phyloP scores from a whole-genome alignment of 2,329 filamentous ascomycete genomes.

The Diaporthe citriasiana region DNA sequence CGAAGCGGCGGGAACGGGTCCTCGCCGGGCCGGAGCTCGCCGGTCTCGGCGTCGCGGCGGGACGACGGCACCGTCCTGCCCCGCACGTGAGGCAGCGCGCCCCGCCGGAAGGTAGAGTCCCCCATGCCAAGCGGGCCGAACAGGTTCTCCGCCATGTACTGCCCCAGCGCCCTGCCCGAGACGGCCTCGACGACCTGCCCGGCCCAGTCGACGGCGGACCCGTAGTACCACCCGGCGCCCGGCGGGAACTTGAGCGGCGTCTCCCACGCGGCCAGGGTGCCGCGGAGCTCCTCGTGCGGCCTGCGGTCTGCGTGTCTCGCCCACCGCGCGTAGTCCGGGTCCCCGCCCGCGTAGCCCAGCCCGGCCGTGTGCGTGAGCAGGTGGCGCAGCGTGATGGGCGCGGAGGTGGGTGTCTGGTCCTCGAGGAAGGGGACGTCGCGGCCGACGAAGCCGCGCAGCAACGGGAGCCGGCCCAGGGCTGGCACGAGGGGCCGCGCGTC shows the following conservation, averaged over 20 bases:
- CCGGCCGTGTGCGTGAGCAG: conserved; percentile 66
- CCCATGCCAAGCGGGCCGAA: conserved; percentile 54
- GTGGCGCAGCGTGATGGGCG: conserved; percentile 56
- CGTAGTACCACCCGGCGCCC: conserved; percentile 65
- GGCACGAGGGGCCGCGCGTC: conserved; percentile 51
- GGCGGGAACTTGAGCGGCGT: conserved; percentile 61
- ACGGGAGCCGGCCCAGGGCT: conserved; percentile 47
- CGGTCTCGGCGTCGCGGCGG: conserved; percentile 41
- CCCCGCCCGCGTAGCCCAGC: conserved; percentile 58
- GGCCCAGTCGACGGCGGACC: conserved; percentile 62
- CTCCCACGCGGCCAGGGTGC: conserved; percentile 54
- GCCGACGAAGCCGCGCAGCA: conserved; percentile 55
- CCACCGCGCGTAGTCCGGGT: conserved; percentile 59
- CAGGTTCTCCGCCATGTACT: conserved; percentile 55
- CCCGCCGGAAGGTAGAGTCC: conserved; percentile 54
- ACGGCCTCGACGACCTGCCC: conserved; percentile 59
- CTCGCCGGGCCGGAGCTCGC: conserved; percentile 19
- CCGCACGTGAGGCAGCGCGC: conserved; percentile 34
- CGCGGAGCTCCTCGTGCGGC: conserved; percentile 50
- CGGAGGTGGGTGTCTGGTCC: conserved; percentile 52
- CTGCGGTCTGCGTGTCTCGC: conserved; percentile 52
- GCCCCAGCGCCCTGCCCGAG: conserved; percentile 53
- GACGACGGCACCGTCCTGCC: conserved; percentile 40
- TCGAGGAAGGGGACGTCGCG: conserved; percentile 55
- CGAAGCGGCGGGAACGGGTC: conserved; percentile 44